Evolutionary conservation across 1,284 basidiomycete genomes (phyloP), one percentile per base, ranked within the genome.

Genomic region (Fomitopsis betulina): DNA sequence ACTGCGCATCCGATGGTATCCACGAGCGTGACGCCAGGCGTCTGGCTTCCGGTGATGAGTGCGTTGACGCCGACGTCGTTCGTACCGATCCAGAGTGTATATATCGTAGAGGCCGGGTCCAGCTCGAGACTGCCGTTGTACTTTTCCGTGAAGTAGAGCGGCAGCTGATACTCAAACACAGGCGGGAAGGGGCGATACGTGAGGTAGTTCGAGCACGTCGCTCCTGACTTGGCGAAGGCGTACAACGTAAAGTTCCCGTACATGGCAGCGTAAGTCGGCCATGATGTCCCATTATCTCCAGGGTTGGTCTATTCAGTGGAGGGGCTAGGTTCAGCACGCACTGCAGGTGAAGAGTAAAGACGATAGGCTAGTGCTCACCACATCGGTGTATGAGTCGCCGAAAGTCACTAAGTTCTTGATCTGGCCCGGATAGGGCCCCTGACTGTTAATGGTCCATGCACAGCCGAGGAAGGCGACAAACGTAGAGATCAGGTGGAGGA

Each of bases 381-480:
- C 63, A 58, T 79, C 79, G 0, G 77, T 75, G 60, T 79, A 80
- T 32, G 76, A 79, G 62, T 80, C 79, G 3, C 79, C 79, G 59
- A 79, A 79, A 1, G 76, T 77, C 54, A 76, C 77, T 15, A 79
- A 66, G 55, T 73, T 76, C 60, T 74, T 77, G 58, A 79, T 76
- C 57, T 75, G 75, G 15, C 70, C 70, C 2, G 72, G 68, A 7
- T 45, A 39, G 3, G 64, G 64, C 13, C 66, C 66, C 35, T 59
- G 40, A 19, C 47, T 51, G 15, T 32, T 27, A 25, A 21, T 54
- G 17, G 39, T 50, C 50, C 30, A 33, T 27, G 42, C 54, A 25
- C 42, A 32, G 21, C 35, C 40, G 23, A 60, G 55, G 25, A 50
- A 25, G 23, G 51, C 15, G 30, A 27, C 54, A 35, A 59, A 38